A percentile compares a stretch with the other conserved stretches of the same genome.
Evolutionary conservation across 2,329 filamentous ascomycete genomes (phyloP).

Genomic region (Colletotrichum liaoningense): DNA sequence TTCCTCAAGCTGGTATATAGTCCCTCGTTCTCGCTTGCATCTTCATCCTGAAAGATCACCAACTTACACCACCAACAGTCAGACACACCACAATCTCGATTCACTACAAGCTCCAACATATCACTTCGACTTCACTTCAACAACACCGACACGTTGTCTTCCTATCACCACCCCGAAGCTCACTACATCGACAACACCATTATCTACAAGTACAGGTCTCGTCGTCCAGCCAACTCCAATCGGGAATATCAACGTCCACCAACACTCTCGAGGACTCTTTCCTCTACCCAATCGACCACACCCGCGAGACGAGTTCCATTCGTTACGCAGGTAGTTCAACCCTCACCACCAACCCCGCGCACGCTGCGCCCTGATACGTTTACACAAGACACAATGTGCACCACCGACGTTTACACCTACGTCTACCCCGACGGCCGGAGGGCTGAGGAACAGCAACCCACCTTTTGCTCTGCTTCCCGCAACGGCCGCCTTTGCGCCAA

Average conservation of each 20-base stretch:
- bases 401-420: conserved; percentile 59
- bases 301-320: conserved; percentile 21
- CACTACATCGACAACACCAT: conserved; percentile 29
- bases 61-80: conserved; percentile 17
- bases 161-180: conserved; percentile 20
- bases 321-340: conserved; percentile 26
- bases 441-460: conserved; percentile 47
- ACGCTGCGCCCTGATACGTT: conserved; percentile 24
- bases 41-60: neutral
- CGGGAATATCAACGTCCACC: neutral
- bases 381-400: conserved; percentile 59
- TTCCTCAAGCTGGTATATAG: conserved; percentile 25
- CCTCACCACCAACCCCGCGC: conserved; percentile 14
- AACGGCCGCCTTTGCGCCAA: conserved; percentile 55
- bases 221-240: conserved; percentile 8
- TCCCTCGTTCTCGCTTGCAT: neutral
- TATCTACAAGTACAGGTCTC: conserved; percentile 23
- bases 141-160: conserved; percentile 20
- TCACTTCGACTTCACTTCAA: neutral
- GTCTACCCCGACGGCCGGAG: conserved; percentile 57
- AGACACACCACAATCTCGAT: conserved; percentile 16
- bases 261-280: neutral
- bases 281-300: neutral
- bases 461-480: conserved; percentile 52
- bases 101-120: neutral